phyloP scores from a whole-genome alignment of 75 land plant species.

The Picea sitchensis region DNA sequence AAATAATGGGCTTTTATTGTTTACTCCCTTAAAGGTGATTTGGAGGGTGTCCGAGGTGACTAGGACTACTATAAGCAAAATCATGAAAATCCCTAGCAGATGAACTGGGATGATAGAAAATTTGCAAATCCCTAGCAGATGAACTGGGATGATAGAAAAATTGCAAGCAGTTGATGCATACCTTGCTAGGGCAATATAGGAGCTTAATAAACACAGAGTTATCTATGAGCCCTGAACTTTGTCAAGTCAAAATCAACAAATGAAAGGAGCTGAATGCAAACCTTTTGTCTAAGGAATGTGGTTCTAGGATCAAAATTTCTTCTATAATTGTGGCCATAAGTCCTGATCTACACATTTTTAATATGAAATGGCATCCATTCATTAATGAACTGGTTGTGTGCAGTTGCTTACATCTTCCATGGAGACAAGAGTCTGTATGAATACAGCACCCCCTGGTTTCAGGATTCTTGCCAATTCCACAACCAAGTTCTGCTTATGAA shows the following conservation, averaged over 20 bases:
- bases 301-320: background rate
- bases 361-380: background rate
- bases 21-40: too few species aligned
- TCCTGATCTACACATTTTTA: background rate
- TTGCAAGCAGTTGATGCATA: too few species aligned
- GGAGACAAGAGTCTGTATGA: slow-evolving; percentile 32
- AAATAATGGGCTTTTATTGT: too few species aligned
- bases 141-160: too few species aligned
- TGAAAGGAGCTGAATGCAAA: background rate
- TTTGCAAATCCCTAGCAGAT: too few species aligned
- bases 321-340: background rate
- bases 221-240: background rate
- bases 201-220: background rate
- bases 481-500: slow-evolving; percentile 28
- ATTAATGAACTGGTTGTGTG: background rate
- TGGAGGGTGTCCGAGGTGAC: too few species aligned
- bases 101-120: too few species aligned
- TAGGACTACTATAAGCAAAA: too few species aligned
- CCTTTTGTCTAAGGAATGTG: background rate
- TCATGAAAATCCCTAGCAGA: too few species aligned
- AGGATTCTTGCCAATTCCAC: slow-evolving; percentile 45
- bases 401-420: slow-evolving; percentile 19
- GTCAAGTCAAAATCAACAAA: background rate
- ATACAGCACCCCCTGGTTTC: slow-evolving; percentile 70
- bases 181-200: too few species aligned